phyloP scores from a whole-genome alignment of 129 eudicot species.

The Silybum marianum region DNA sequence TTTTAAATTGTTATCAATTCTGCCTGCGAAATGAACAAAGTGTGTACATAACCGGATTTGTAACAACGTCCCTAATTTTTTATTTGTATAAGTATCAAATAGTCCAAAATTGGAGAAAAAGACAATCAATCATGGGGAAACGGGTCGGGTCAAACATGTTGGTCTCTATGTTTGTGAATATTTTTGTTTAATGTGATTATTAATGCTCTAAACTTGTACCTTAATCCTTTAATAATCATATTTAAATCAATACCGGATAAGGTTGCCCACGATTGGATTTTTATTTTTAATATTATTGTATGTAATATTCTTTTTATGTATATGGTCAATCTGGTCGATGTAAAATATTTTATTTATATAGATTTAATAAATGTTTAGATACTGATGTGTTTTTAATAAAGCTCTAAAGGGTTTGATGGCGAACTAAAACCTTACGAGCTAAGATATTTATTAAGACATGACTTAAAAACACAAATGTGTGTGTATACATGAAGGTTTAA shows the following conservation, averaged over 20 bases:
- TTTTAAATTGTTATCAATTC: too few relatives aligned
- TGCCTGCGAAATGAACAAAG: too few relatives aligned
- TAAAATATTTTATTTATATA: too few relatives aligned
- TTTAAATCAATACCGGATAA: constrained; percentile 24
- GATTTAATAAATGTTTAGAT: neutral
- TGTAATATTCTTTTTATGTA: too few relatives aligned
- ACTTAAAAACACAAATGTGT: too few relatives aligned
- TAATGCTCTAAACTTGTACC: constrained; percentile 32
- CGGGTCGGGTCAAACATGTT: constrained; percentile 38
- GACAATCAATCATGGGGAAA: constrained; percentile 16
- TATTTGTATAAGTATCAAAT: neutral
- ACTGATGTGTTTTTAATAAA: too few relatives aligned
- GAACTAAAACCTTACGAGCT: too few relatives aligned
- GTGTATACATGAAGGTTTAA: too few relatives aligned
- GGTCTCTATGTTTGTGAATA: constrained; percentile 28
- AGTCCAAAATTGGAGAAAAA: constrained; percentile 10
- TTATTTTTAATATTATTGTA: neutral
- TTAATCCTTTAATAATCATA: constrained; percentile 28
- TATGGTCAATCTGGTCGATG: neutral
- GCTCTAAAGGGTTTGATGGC: too few relatives aligned
- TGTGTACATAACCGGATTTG: too few relatives aligned
- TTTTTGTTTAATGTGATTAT: constrained; percentile 24
- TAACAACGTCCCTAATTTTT: too few relatives aligned
- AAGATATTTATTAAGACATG: too few relatives aligned
- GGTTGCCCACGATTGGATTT: constrained; percentile 25